A percentile compares a stretch with the other conserved stretches of the same genome.
Evolutionary conservation across 2,329 filamentous ascomycete species (phyloP).

Genomic region (Fusarium veterinarium): DNA sequence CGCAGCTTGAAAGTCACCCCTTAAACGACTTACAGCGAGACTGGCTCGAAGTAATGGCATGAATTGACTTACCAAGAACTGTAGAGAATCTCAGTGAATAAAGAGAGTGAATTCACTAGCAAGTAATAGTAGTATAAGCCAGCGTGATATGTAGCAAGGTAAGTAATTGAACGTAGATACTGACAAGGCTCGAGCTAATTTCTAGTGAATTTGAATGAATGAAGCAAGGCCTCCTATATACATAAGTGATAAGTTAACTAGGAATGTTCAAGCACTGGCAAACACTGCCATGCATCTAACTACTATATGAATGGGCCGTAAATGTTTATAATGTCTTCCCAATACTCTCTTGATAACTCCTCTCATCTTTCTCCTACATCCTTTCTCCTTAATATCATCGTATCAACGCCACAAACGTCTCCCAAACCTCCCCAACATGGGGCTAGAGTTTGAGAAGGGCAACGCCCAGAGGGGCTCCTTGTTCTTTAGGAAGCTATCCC

Average conservation of each 20-base stretch:
- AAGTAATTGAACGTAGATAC: background rate
- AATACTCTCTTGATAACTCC: background rate
- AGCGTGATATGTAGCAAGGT: background rate
- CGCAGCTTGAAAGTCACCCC: background rate
- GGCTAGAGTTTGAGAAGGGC: background rate
- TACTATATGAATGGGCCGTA: fast-evolving
- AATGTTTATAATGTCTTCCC: background rate
- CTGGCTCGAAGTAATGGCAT: background rate
- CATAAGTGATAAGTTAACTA: background rate
- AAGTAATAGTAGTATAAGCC: background rate
- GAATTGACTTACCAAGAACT: too few relatives aligned
- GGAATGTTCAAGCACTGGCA: background rate
- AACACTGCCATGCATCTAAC: background rate
- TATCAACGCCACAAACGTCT: fast-evolving
- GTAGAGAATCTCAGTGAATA: background rate
- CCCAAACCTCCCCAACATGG: background rate
- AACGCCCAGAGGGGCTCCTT: background rate
- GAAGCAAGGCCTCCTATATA: background rate
- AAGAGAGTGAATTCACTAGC: fast-evolving
- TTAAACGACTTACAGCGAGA: too few relatives aligned
- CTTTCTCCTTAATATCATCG: too few relatives aligned
- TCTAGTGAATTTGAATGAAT: background rate
- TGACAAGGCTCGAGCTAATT: background rate
- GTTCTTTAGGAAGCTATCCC: background rate
- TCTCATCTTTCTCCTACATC: background rate